A percentile compares a stretch with the other conserved stretches of the same genome.
phyloP scores from a whole-genome alignment of 441 rosid genomes.

The Daphne laureola region DNA sequence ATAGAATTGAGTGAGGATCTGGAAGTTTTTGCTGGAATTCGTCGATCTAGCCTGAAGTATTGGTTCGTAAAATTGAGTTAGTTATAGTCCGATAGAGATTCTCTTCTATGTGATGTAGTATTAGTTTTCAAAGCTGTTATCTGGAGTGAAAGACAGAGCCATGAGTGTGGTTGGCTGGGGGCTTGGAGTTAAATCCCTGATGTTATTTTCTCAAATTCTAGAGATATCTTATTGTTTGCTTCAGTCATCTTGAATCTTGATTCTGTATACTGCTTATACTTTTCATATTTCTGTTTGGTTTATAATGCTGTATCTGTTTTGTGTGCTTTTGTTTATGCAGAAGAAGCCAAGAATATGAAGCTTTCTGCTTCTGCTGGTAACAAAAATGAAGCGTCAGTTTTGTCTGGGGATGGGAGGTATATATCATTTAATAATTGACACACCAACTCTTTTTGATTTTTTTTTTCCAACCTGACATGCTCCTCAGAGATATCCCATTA shows the following conservation, averaged over 20 bases:
- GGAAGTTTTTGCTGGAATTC: too few species aligned
- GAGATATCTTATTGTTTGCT: slow-evolving; percentile 7
- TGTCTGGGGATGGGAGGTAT: slow-evolving; percentile 51
- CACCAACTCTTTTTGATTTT: neutral
- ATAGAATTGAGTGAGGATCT: too few species aligned
- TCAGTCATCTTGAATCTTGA: neutral
- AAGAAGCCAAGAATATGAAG: slow-evolving; percentile 36
- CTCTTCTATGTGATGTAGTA: too few species aligned
- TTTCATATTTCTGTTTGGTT: neutral
- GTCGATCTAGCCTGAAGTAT: too few species aligned
- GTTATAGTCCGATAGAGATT: too few species aligned
- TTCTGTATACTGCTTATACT: slow-evolving; percentile 2
- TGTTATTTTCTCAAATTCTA: neutral
- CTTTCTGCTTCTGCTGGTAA: slow-evolving; percentile 25
- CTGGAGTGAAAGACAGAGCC: too few species aligned
- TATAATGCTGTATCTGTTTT: slow-evolving; percentile 3
- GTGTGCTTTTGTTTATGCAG: slow-evolving; percentile 25
- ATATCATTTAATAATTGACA: slow-evolving; percentile 2
- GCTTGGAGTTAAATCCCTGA: too few species aligned
- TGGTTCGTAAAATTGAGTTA: too few species aligned
- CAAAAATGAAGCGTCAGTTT: slow-evolving; percentile 36
- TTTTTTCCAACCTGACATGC: too few species aligned
- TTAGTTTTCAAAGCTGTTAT: too few species aligned
- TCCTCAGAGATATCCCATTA: too few species aligned
- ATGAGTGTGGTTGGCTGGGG: too few species aligned